Evolutionary conservation across 495 filamentous ascomycete species (phyloP).

Genomic region (Beverwykella pulmonaria): DNA sequence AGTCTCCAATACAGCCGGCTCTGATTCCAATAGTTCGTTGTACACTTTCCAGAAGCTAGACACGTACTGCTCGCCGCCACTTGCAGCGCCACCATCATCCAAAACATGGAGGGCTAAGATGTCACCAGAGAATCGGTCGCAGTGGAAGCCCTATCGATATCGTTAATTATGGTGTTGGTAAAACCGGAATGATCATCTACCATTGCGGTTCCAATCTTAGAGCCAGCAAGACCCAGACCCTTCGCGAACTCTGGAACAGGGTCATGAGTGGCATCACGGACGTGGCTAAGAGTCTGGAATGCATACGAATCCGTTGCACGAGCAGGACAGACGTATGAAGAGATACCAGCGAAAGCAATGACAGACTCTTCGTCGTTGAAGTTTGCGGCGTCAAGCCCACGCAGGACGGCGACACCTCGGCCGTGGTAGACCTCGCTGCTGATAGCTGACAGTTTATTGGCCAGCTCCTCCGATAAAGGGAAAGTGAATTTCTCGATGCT

Average conservation of each 20-base stretch:
- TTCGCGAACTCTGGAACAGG: slow-evolving; percentile 26
- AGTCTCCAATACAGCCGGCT: slow-evolving; percentile 33
- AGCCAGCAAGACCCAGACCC: slow-evolving; percentile 35
- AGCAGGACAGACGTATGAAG: slow-evolving; percentile 23
- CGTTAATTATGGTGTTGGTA: neutral
- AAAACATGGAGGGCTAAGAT: slow-evolving; percentile 36
- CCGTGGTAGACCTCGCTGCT: slow-evolving; percentile 32
- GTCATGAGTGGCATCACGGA: slow-evolving; percentile 37
- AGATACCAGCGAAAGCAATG: slow-evolving; percentile 36
- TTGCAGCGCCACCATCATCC: slow-evolving; percentile 28
- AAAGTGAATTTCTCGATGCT: slow-evolving; percentile 22
- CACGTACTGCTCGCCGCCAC: slow-evolving; percentile 39
- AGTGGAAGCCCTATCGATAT: slow-evolving; percentile 31
- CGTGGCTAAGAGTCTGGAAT: slow-evolving; percentile 39
- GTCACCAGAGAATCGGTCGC: slow-evolving; percentile 39
- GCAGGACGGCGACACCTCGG: slow-evolving; percentile 29
- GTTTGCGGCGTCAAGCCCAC: slow-evolving; percentile 29
- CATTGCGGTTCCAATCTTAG: slow-evolving; percentile 38
- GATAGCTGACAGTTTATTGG: slow-evolving; percentile 17
- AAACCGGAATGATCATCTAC: slow-evolving; percentile 5
- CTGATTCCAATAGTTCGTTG: slow-evolving; percentile 33
- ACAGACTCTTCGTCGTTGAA: slow-evolving; percentile 37
- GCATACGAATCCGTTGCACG: slow-evolving; percentile 38
- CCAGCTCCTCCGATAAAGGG: slow-evolving; percentile 8
- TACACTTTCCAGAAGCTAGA: slow-evolving; percentile 36